Conservation (phyloP, 306 rosid species). For the Calophaca sinica region DNA sequence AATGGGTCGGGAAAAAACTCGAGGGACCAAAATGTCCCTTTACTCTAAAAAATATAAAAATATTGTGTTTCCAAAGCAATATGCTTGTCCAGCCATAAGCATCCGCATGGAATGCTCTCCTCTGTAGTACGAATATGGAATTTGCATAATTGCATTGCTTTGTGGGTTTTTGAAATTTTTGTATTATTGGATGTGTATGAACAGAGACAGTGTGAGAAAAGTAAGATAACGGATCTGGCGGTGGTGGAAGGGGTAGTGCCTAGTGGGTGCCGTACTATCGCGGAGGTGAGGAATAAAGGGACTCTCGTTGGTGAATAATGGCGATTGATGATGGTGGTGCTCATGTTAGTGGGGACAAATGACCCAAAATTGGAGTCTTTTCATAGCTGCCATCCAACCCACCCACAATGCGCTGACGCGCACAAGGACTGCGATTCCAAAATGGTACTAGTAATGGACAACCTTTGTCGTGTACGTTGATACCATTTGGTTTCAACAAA, state of each 20-base stretch:
- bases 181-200: not conserved
- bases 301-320: slow-evolving; percentile 1
- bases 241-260: not conserved
- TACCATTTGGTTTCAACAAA: slow-evolving; percentile 14
- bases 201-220: slow-evolving; percentile 2
- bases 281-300: slow-evolving; percentile 54
- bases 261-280: slow-evolving; percentile 4
- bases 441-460: slow-evolving; percentile 46
- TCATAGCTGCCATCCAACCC: slow-evolving; percentile 28
- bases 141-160: too few relatives aligned
- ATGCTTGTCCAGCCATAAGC: not conserved
- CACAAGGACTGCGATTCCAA: slow-evolving; percentile 39
- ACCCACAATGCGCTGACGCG: slow-evolving; percentile 55
- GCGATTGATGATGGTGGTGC: slow-evolving; percentile 28
- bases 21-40: too few relatives aligned
- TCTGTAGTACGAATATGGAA: too few relatives aligned
- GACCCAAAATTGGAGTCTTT: not conserved
- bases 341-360: slow-evolving; percentile 45
- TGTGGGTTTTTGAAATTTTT: too few relatives aligned
- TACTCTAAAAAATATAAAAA: too few relatives aligned
- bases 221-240: not conserved
- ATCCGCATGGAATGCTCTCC: not conserved
- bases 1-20: too few relatives aligned
- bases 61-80: not conserved
- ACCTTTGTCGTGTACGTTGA: not conserved